Evolutionary conservation across 495 filamentous ascomycete genomes (phyloP), one percentile per base, ranked within the genome.

Genomic region (Rostrohypoxylon terebratum): DNA sequence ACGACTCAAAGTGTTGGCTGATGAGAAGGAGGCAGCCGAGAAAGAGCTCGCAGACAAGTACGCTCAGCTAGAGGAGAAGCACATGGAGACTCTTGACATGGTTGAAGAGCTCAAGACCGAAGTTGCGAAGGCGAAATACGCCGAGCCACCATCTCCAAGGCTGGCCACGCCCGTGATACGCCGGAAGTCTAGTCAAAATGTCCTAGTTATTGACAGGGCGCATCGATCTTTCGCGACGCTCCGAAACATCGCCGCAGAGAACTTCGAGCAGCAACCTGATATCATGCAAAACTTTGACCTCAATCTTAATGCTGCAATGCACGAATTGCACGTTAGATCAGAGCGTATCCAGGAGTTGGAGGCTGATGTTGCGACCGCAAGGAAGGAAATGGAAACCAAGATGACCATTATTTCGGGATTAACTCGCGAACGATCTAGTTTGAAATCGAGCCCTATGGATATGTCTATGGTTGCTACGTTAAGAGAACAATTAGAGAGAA

Each of bases 361-460:
- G 77, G 89, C 88, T 5, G 96, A 97, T 74, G 89, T 98, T 64
- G 83, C 89, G 1, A 89, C 88, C 7, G 88, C 95, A 13, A 96
- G 92, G 83, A 96, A 92, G 79, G 96, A 98, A 77, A 97, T 99
- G 92, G 96, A 99, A 69, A 89, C 86, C 62, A 98, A 98, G 86
- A 92, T 92, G 81, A 91, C 91, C 21, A 94, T 99, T 74, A 98
- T 99, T 66, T 93, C 94, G 16, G 96, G 96, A 5, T 87, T 99
- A 36, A 96, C 96, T 16, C 89, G 94, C 44, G 96, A 99, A 78
- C 86, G 96, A 73, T 93, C 93, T 2, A 94, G 92, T 78, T 88
- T 97, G 81, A 93, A 94, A 77, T 89, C 89, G 2, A 92, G 93
- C 10, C 92, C 94, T 13, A 91, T 98, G 78, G 96, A 99, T 74